phyloP scores from a whole-genome alignment of 1,284 basidiomycete species.

The Heliocybe sulcata region DNA sequence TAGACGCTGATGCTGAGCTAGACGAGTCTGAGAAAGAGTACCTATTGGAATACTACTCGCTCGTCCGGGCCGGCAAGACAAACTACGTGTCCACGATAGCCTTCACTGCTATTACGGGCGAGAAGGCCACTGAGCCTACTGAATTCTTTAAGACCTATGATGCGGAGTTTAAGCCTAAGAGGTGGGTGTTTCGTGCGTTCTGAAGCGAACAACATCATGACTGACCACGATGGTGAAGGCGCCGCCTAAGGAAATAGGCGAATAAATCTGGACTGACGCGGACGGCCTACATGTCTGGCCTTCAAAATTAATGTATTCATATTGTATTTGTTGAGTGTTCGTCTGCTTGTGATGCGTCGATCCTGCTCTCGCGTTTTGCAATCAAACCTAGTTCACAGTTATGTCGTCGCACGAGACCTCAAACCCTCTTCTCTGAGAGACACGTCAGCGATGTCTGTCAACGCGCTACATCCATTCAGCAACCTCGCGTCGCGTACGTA shows the following conservation, averaged over 20 bases:
- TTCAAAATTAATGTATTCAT: slow-evolving; percentile 1
- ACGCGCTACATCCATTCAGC: no score
- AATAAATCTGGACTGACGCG: not conserved
- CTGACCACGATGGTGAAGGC: not conserved
- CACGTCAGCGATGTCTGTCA: not conserved
- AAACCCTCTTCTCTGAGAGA: not conserved
- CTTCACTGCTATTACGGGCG: slow-evolving; percentile 13
- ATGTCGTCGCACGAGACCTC: not conserved
- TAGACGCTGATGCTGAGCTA: slow-evolving; percentile 1
- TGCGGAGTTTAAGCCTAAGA: slow-evolving; percentile 3
- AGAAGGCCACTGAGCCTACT: slow-evolving; percentile 12
- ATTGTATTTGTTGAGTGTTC: not conserved
- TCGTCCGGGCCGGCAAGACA: slow-evolving; percentile 18
- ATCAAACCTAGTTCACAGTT: not conserved
- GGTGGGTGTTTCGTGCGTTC: not conserved
- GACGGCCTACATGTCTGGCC: not conserved
- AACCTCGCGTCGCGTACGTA: not conserved
- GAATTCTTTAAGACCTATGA: slow-evolving; percentile 18
- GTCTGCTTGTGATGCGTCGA: not conserved
- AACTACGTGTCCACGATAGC: slow-evolving; percentile 15
- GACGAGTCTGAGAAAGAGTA: slow-evolving; percentile 13
- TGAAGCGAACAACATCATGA: not conserved
- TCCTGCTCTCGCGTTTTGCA: not conserved
- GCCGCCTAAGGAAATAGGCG: not conserved
- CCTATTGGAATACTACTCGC: slow-evolving; percentile 17